phyloP scores from a whole-genome alignment of 495 filamentous ascomycete species.

The Penicillium parvum region DNA sequence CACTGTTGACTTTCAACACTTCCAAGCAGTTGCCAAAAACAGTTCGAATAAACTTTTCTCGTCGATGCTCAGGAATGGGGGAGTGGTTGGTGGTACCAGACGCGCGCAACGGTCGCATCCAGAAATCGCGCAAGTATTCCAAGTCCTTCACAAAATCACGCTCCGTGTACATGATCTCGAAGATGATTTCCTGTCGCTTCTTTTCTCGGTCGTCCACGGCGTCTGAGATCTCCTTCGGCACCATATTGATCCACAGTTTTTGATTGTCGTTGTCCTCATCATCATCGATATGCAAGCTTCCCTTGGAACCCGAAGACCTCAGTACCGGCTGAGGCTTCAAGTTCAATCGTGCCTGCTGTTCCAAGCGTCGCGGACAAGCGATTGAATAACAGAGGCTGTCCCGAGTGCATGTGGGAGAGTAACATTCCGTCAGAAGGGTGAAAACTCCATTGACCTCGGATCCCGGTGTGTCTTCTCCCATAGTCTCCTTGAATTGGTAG shows the following conservation, averaged over 20 bases:
- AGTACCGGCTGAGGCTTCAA: conserved; percentile 86
- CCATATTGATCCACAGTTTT: conserved; percentile 99
- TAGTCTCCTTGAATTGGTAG: conserved; percentile 92
- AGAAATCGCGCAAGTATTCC: conserved; percentile 97
- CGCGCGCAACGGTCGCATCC: conserved; percentile 86
- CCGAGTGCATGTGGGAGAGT: conserved; percentile 93
- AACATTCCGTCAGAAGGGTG: conserved; percentile 92
- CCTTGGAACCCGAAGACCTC: conserved; percentile 72
- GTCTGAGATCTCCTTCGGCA: conserved; percentile 90
- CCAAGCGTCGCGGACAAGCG: conserved; percentile 87
- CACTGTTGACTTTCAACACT: conserved; percentile 84
- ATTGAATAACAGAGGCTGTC: conserved; percentile 98
- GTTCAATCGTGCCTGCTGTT: conserved; percentile 91
- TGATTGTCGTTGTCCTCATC: conserved; percentile 88
- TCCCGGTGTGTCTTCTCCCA: conserved; percentile 76
- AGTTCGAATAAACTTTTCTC: conserved; percentile 85
- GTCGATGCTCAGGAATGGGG: conserved; percentile 81
- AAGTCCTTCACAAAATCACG: conserved; percentile 99
- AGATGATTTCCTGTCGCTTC: conserved; percentile 97
- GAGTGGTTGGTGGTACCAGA: conserved; percentile 61
- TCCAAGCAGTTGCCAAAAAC: conserved; percentile 97
- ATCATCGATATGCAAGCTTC: conserved; percentile 71
- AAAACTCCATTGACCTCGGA: conserved; percentile 94
- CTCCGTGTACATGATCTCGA: conserved; percentile 98
- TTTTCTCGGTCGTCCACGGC: conserved; percentile 84